These are phyloP conservation scores for Populus deltoides DNA, from an alignment of 345 rosid species.

Conservation along the genomic window DNA sequence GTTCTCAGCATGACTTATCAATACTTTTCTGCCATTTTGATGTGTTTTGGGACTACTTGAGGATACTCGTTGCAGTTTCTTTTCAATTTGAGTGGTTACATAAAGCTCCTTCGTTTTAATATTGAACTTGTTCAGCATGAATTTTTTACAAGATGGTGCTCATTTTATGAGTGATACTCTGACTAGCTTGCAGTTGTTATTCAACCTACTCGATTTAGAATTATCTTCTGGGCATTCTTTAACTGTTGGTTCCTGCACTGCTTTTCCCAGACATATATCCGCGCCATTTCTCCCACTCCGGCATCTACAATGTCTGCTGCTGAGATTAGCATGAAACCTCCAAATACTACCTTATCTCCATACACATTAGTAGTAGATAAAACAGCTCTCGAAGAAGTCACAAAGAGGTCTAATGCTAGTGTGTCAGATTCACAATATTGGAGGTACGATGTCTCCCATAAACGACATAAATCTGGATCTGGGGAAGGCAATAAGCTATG, in stretches of 20 bases:
- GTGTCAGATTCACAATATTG: constrained; percentile 71
- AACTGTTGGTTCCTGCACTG: constrained; percentile 11
- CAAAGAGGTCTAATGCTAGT: constrained; percentile 50
- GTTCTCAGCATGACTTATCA: background rate
- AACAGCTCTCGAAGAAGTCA: constrained; percentile 38
- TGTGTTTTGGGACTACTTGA: background rate
- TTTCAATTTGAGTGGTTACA: background rate
- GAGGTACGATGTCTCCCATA: constrained; percentile 85
- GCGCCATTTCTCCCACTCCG: constrained; percentile 80
- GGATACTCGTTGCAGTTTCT: background rate
- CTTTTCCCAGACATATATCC: constrained; percentile 74
- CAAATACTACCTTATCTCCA: constrained; percentile 65
- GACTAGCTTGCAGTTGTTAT: constrained; percentile 3
- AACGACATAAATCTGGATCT: constrained; percentile 66
- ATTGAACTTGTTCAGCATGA: no score
- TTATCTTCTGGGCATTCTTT: background rate
- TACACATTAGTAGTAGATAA: constrained; percentile 52
- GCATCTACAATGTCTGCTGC: constrained; percentile 71
- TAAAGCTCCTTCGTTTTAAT: background rate
- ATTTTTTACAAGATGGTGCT: background rate
- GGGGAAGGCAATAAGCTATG: constrained; percentile 61
- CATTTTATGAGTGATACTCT: background rate
- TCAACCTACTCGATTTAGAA: background rate
- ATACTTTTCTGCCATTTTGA: background rate
- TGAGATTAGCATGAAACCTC: constrained; percentile 69